Percentiles rank a stretch among this genome's conserved stretches.
phyloP scores from a whole-genome alignment of 23 red algal genomes.

The Chondrus crispus region DNA sequence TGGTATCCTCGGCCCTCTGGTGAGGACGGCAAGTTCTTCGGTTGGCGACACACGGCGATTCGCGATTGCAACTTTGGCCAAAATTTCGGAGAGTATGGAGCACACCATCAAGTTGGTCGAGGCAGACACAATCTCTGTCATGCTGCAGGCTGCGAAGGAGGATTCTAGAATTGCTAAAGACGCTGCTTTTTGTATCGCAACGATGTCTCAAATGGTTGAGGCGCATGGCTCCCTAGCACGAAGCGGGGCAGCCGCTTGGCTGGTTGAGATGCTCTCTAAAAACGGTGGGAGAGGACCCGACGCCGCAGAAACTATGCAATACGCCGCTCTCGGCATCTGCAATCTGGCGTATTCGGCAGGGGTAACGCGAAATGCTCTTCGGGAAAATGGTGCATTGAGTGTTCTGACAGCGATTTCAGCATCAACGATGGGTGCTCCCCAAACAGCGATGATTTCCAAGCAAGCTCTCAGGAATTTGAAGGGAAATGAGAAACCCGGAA shows the following conservation, averaged over 20 bases:
- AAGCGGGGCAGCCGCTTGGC: conserved; percentile 48
- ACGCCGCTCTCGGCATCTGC: conserved; percentile 32
- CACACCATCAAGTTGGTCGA: conserved; percentile 26
- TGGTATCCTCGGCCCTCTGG: conserved; percentile 27
- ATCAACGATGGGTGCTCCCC: conserved; percentile 22
- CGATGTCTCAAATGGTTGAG: conserved; percentile 28
- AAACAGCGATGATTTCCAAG: conserved; percentile 19
- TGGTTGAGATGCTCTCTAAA: conserved; percentile 48
- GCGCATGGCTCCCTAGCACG: conserved; percentile 43
- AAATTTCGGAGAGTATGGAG: conserved; percentile 21
- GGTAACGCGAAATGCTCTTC: conserved; percentile 34
- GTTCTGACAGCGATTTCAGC: conserved; percentile 38
- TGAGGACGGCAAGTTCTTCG: conserved; percentile 7
- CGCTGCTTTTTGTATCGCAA: conserved; percentile 34
- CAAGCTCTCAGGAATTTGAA: conserved; percentile 40
- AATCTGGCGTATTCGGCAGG: conserved; percentile 59
- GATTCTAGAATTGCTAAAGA: conserved; percentile 30
- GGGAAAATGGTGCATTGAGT: conserved; percentile 12
- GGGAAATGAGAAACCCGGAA: not conserved
- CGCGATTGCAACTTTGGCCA: conserved; percentile 32
- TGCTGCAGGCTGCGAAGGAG: conserved; percentile 30
- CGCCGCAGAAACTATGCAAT: conserved; percentile 29
- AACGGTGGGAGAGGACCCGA: conserved; percentile 44
- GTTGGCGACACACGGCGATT: conserved; percentile 17
- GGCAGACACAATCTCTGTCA: conserved; percentile 20